These are phyloP conservation scores for Cercospora canescens DNA, from an alignment of 2,329 filamentous ascomycete species.

Conservation along the genomic window DNA sequence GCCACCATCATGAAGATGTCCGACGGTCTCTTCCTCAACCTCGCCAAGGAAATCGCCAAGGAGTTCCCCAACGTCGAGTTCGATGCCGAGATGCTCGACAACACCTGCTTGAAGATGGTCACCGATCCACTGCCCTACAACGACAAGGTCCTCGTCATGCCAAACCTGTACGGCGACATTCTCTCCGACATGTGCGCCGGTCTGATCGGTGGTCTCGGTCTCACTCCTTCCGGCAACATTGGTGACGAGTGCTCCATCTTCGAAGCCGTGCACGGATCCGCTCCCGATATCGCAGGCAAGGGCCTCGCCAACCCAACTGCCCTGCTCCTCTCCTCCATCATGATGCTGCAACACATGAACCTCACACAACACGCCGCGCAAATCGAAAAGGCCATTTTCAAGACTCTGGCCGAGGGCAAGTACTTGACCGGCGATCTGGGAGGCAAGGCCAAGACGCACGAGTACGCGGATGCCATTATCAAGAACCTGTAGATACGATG, in stretches of 20 bases:
- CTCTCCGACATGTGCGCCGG: conserved; percentile 99
- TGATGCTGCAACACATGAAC: conserved; percentile 99
- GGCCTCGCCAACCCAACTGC: conserved; percentile 96
- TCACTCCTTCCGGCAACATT: conserved; percentile 97
- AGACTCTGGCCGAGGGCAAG: conserved; percentile 94
- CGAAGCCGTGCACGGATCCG: conserved; percentile 97
- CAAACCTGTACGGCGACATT: conserved; percentile 99
- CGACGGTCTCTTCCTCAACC: conserved; percentile 94
- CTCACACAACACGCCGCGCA: conserved; percentile 78
- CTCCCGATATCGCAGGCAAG: conserved; percentile 95
- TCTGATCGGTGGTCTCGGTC: conserved; percentile 93
- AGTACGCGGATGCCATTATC: conserved; percentile 94
- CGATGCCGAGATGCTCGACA: conserved; percentile 96
- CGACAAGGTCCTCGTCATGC: conserved; percentile 97
- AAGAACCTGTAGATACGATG: conserved; percentile 48
- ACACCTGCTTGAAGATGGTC: conserved; percentile 98
- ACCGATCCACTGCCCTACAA: conserved; percentile 96
- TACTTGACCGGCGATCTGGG: conserved; percentile 91
- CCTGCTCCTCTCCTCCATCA: conserved; percentile 91
- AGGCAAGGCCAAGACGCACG: conserved; percentile 91
- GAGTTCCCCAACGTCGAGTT: conserved; percentile 96
- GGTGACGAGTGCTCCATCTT: conserved; percentile 99
- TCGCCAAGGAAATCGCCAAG: conserved; percentile 82
- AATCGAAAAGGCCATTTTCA: conserved; percentile 95
- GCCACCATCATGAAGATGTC: conserved; percentile 99